Conservation (phyloP, 495 filamentous ascomycete species). For the Parathielavia appendiculata region DNA sequence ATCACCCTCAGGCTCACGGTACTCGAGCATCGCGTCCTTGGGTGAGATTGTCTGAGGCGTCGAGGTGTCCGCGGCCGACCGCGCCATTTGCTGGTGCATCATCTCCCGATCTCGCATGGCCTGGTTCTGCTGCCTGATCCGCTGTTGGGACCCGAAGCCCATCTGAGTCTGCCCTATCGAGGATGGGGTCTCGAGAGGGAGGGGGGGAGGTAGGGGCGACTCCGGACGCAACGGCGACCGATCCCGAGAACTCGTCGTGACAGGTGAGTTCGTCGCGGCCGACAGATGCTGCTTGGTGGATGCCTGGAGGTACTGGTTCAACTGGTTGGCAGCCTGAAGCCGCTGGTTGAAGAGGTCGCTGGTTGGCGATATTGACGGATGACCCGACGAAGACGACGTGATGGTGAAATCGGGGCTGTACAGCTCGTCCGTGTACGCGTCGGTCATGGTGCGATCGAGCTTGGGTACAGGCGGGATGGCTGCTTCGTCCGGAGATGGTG, state of each 20-base stretch:
- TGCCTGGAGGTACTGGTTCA: conserved; percentile 69
- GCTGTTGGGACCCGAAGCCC: conserved; percentile 52
- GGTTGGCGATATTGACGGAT: conserved; percentile 48
- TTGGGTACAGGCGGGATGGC: conserved; percentile 60
- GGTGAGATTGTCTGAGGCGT: conserved; percentile 90
- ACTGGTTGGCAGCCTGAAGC: conserved; percentile 65
- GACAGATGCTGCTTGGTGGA: conserved; percentile 68
- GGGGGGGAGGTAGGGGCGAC: conserved; percentile 59
- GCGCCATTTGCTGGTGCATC: conserved; percentile 48
- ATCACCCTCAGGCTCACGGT: conserved; percentile 66
- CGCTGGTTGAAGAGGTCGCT: conserved; percentile 67
- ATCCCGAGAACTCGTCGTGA: conserved; percentile 53
- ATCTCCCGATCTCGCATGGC: conserved; percentile 53
- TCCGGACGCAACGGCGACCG: conserved; percentile 77
- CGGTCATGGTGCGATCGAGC: conserved; percentile 78
- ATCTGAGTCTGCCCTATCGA: conserved; percentile 34
- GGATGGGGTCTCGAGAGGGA: conserved; percentile 41
- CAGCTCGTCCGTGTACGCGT: conserved; percentile 78
- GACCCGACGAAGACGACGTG: conserved; percentile 47
- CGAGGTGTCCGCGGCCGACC: conserved; percentile 36
- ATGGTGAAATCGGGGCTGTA: conserved; percentile 63
- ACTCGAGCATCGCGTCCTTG: conserved; percentile 87
- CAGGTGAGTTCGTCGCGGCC: conserved; percentile 47
- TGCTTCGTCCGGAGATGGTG: conserved; percentile 41
- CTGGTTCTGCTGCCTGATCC: conserved; percentile 56